Base-by-base conservation (phyloP, 495 filamentous ascomycete genomes). In the Hypoxylon trugodes region DNA sequence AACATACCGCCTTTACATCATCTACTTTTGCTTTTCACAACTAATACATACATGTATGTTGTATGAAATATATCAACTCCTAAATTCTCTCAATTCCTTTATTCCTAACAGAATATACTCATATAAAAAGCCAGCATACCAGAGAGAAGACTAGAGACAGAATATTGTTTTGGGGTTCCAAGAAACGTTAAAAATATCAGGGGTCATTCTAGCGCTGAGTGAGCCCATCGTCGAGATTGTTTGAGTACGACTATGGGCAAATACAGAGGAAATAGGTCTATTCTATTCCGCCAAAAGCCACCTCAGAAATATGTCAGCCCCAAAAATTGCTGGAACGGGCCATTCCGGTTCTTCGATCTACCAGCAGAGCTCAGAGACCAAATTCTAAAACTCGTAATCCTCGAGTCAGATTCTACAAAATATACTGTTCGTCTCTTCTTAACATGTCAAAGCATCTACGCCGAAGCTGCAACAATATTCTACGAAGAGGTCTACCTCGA, bases 311-410 rank as follows among this genome's bases (percentile, higher is more conserved):
- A 36, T 7, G 3, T 37, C 16, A 7, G n/a, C 21, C 21, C 59
- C 13, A 9, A 50, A 9, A 61, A 30, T 40, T 62, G 37, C 19
- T 63, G 54, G 50, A 66, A 52, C 0, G 68, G 64, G 2, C 55
- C 61, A 4, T 68, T 73, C 8, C 68, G 62, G 36, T 62, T 71
- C 21, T 72, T 73, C 22, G 66, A 73, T 13, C 64, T 73, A 0
- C 71, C 71, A 5, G 47, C 65, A 6, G 71, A 73, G 49, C 25
- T 73, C 4, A 60, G 69, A 37, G 50, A 60, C 8, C 32, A 59
- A 3, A 69, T 73, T 42, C 30, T 73, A 0, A 45, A 38, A n/a
- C 16, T 58, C 1, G 38, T 68, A 1, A 48, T 69, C 38, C 36
- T 58, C 2, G 46, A 54, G 7, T 50, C 38, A 12, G 61, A 63